Conservation (phyloP, 768 basidiomycete genomes). For the Naganishia onofrii region DNA sequence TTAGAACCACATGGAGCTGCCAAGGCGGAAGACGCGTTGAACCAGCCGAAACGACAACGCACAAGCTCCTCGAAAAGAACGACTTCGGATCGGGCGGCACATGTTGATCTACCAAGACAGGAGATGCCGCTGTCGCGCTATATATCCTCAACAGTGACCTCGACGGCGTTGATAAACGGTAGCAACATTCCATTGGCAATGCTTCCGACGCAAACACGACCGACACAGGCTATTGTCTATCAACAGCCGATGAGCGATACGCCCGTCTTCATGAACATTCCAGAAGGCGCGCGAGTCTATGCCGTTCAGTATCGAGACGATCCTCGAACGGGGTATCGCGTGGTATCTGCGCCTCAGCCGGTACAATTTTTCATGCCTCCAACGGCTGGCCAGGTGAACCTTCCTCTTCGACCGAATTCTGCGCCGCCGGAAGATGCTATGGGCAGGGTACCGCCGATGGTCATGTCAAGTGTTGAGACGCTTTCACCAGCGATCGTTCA, state of each 20-base stretch:
- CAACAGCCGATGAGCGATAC: constrained; percentile 12
- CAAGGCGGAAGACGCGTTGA: background rate
- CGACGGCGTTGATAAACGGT: background rate
- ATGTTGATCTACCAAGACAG: background rate
- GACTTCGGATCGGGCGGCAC: background rate
- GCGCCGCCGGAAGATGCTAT: constrained; percentile 11
- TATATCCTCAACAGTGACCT: background rate
- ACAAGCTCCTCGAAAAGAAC: background rate
- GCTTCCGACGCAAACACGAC: constrained; percentile 7
- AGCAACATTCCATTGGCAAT: background rate
- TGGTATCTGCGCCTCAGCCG: constrained; percentile 16
- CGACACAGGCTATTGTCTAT: constrained; percentile 15
- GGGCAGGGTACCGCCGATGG: background rate
- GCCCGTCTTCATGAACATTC: constrained; percentile 17
- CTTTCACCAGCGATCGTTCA: constrained; percentile 8
- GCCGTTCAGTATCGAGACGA: constrained; percentile 20
- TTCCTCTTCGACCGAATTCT: constrained; percentile 8
- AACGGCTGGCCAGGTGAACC: no score
- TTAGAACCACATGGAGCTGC: background rate
- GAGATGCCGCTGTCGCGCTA: background rate
- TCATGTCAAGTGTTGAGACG: background rate
- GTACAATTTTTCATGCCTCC: constrained; percentile 14
- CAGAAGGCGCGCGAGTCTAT: constrained; percentile 14
- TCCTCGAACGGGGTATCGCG: constrained; percentile 14
- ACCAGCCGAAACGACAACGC: background rate